phyloP scores from a whole-genome alignment of 2,329 filamentous ascomycete genomes.

The Fusarium acutatum region DNA sequence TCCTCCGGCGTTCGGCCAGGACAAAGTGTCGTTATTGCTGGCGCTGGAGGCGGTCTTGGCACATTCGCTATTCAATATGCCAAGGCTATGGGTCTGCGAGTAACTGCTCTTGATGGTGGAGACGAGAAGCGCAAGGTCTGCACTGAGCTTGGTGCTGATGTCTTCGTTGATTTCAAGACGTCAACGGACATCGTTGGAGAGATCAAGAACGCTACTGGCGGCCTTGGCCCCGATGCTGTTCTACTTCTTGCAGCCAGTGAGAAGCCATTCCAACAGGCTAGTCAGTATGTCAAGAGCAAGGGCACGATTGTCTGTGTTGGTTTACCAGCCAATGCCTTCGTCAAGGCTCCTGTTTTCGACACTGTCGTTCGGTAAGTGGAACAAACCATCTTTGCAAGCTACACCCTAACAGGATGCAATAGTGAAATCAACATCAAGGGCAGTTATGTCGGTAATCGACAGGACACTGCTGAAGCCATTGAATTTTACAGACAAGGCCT shows the following conservation, averaged over 20 bases:
- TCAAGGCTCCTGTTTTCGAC: slow-evolving; percentile 85
- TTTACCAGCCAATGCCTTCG: slow-evolving; percentile 80
- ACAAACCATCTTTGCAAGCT: accelerated
- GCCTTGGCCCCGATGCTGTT: slow-evolving; percentile 83
- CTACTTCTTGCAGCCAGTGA: slow-evolving; percentile 84
- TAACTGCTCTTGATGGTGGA: slow-evolving; percentile 83
- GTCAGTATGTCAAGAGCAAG: slow-evolving; percentile 80
- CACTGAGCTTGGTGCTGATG: slow-evolving; percentile 71
- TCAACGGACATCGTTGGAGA: slow-evolving; percentile 80
- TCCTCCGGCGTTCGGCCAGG: slow-evolving; percentile 77
- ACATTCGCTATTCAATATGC: slow-evolving; percentile 83
- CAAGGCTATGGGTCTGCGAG: slow-evolving; percentile 82
- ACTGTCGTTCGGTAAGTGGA: slow-evolving; percentile 66
- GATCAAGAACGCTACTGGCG: slow-evolving; percentile 75
- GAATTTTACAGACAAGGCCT: slow-evolving; percentile 84
- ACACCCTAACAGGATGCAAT: slow-evolving; percentile 3
- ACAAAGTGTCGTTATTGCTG: slow-evolving; percentile 81
- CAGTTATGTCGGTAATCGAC: slow-evolving; percentile 88
- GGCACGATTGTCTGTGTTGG: slow-evolving; percentile 87
- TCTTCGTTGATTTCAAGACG: slow-evolving; percentile 80
- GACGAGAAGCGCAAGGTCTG: slow-evolving; percentile 79
- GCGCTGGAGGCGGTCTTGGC: slow-evolving; percentile 82
- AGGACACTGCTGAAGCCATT: slow-evolving; percentile 84
- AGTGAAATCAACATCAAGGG: slow-evolving; percentile 89
- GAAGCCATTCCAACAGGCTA: slow-evolving; percentile 91